Percentiles rank a stretch among this genome's conserved stretches.
phyloP scores from a whole-genome alignment of 352 stramenopile species.

The Pilasporangium apinafurcum region DNA sequence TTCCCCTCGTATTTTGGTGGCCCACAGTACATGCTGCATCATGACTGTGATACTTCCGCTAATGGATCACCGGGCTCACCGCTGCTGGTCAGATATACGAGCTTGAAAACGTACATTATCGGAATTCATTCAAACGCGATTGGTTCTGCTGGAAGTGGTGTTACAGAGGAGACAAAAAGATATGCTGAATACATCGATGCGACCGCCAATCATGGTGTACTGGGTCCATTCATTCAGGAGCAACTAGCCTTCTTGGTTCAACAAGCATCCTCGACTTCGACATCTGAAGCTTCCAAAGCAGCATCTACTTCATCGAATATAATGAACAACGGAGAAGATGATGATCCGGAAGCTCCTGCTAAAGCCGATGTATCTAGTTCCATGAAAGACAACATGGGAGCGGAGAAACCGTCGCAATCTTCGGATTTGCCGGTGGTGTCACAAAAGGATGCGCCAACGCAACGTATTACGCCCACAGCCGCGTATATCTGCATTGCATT shows the following conservation, averaged over 20 bases:
- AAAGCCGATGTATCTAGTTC: neutral
- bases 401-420: no score
- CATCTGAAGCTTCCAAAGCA: neutral
- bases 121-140: slow-evolving; percentile 49
- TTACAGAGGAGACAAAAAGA: slow-evolving; percentile 3
- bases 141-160: slow-evolving; percentile 1
- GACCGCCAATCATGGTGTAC: slow-evolving; percentile 40
- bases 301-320: neutral
- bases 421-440: no score
- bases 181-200: slow-evolving; percentile 19
- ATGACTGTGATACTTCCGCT: slow-evolving; percentile 52
- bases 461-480: slow-evolving; percentile 15
- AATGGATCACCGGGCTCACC: slow-evolving; percentile 42
- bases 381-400: no score
- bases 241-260: slow-evolving; percentile 33
- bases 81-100: slow-evolving; percentile 50
- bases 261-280: no score
- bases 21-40: slow-evolving; percentile 37
- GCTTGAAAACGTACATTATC: slow-evolving; percentile 51
- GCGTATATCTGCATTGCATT: slow-evolving; percentile 52
- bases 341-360: neutral
- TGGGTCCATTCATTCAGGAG: slow-evolving; percentile 42
- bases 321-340: neutral
- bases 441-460: no score
- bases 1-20: slow-evolving; percentile 34